Evolutionary conservation across 106 monocot genomes (phyloP), one percentile per base, ranked within the genome.

Genomic region (Apostasia shenzhenica): DNA sequence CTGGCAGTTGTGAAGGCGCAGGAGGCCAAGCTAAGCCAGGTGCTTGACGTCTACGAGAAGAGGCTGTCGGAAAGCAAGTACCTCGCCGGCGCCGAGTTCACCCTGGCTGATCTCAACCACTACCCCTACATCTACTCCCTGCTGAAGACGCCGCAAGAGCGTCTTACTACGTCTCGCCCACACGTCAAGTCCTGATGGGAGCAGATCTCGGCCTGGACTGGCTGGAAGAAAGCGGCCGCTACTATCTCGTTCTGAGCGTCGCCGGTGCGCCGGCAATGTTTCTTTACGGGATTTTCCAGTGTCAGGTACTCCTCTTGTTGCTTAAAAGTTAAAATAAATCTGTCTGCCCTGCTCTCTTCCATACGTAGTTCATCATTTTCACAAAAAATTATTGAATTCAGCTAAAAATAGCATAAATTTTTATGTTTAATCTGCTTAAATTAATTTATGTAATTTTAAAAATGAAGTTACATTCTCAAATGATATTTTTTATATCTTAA

Each of bases 21-120:
- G 14, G 42, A 45, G 2, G 64, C 8, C 14, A 48, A 66, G 40
- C 51, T 72, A 42, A 9, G 14, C 62, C 40, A 65, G 10, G 71
- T 77, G 8, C 71, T 77, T 8, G 78, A 78, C 58, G 53, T 78
- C 12, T 78, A 78, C 78, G 78, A 78, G 59, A 67, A 14, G 13
- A 11, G 61, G 44, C 78, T 73, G 3, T 67, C 73, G 3, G 39
- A 62, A 54, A 68, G 9, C 41, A 78, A 73, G 54, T 78, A 78
- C 52, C 54, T 78, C 9, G 78, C 78, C 3, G 67, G 78, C 12
- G 78, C 61, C 6, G 52, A 55, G 2, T 72, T 72, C 60, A 78
- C 67, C 12, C 61, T 73, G 3, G 78, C 78, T 37, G 78, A 78
- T 51, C 44, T 72, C 10, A 72, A 68, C 62, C 67, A 68, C 61